Evolutionary conservation across 768 basidiomycete species (phyloP), one percentile per base, ranked within the genome.

Genomic region (Mycena indigotica): DNA sequence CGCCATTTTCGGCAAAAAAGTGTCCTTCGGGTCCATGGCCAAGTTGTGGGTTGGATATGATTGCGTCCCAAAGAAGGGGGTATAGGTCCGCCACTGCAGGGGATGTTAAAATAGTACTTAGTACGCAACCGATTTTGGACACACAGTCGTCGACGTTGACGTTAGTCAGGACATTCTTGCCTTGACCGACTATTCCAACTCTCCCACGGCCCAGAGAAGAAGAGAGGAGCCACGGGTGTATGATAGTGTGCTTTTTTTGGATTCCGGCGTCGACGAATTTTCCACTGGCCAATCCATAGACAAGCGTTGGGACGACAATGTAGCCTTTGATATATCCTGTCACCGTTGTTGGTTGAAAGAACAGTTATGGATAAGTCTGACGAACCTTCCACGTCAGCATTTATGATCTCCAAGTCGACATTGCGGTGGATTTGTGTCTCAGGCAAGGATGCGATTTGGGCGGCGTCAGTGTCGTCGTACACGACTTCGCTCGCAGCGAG

Each of bases 311-410:
- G 15, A 70, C 28, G 23, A 73, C 56, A 23, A 71, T 69, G 55
- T 71, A 67, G 3, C 60, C 59, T 57, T 61, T 68, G 13, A 66
- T 60, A 52, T 69, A 70, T 5, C 70, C 70, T 67, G 28, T 5
- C 29, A 30, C 41, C 21, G 41, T 44, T 19, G 13, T 44, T 6
- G 24, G 40, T 17, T 24, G 23, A 19, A 8, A n/a, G 15, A 19
- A 32, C n/a, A 4, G n/a, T n/a, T n/a, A n/a, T n/a, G 13, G 29
- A 19, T 24, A 19, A 15, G 2, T 8, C n/a, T 24, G 26, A 56
- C 60, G 54, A 57, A 75, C 78, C 76, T 67, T 76, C 62, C 23
- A 67, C 67, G 38, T 78, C 77, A 13, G 77, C 79, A 0, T 65
- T 62, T n/a, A 73, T 57, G 28, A 80, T 53, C 15, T 65, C 65